Conservation (phyloP, 176 grass and related monocot genomes). For the Musa schizocarpa region DNA sequence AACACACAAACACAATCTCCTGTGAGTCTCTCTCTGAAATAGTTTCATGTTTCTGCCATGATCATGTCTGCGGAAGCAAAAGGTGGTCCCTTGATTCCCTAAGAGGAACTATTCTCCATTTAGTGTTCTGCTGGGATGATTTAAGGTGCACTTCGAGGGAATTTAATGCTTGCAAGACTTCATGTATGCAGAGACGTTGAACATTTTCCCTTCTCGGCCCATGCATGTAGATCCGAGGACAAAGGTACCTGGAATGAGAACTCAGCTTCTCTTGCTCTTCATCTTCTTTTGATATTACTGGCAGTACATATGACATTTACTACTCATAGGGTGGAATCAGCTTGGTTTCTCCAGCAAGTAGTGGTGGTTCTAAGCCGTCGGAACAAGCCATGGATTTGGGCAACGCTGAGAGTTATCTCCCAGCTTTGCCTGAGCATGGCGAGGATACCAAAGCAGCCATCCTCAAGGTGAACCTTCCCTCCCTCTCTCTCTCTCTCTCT, state of each 20-base stretch:
- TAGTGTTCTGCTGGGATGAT: constrained; percentile 12
- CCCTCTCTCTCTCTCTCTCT: neutral
- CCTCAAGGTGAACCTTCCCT: constrained; percentile 35
- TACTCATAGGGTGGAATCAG: constrained; percentile 52
- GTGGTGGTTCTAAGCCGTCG: constrained; percentile 49
- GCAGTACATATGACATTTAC: neutral
- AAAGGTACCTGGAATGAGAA: constrained; percentile 30
- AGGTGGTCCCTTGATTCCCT: constrained; percentile 1
- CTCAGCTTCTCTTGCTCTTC: neutral
- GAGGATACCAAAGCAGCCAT: constrained; percentile 51
- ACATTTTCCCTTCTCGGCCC: constrained; percentile 86
- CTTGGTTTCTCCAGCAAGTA: constrained; percentile 47
- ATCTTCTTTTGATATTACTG: neutral
- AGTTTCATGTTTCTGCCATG: neutral
- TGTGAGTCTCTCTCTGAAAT: neutral
- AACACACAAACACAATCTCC: neutral
- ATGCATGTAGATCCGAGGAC: constrained; percentile 50
- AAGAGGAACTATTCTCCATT: constrained; percentile 7
- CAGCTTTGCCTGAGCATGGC: constrained; percentile 1
- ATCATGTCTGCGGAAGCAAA: neutral
- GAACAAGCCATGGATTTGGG: constrained; percentile 50
- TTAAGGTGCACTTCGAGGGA: constrained; percentile 5
- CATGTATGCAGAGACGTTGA: constrained; percentile 62
- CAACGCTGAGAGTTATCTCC: constrained; percentile 44
- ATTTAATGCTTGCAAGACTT: constrained; percentile 16